phyloP scores from a whole-genome alignment of 73 alveolate species.

The Uronychia binucleata region DNA sequence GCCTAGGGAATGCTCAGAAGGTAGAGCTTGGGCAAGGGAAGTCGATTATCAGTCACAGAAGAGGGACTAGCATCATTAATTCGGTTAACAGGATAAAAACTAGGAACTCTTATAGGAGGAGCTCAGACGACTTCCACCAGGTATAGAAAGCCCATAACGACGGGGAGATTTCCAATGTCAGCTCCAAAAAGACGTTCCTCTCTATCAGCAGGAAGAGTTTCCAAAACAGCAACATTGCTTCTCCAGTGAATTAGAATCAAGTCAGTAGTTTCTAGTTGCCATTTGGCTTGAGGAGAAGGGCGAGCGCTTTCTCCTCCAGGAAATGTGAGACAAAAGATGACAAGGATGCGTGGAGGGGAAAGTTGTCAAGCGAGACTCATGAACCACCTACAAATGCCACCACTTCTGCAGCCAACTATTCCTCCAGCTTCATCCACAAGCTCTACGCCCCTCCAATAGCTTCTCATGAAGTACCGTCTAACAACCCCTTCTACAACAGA shows the following conservation, averaged over 20 bases:
- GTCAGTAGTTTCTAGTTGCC: too few species aligned
- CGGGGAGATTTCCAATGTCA: neutral
- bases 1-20: neutral
- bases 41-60: neutral
- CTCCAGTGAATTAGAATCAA: neutral
- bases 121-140: neutral
- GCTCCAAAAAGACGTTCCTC: neutral
- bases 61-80: neutral
- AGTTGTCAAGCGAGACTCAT: neutral
- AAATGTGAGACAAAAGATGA: too few species aligned
- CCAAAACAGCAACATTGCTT: neutral
- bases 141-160: neutral
- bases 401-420: neutral
- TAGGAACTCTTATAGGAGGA: neutral
- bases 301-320: neutral
- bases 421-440: neutral
- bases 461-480: slow-evolving; percentile 31
- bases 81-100: neutral
- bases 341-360: neutral
- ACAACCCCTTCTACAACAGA: slow-evolving; percentile 44
- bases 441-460: slow-evolving; percentile 38
- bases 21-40: neutral
- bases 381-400: neutral
- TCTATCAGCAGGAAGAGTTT: neutral
- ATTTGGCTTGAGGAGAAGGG: neutral